A percentile compares a stretch with the other conserved stretches of the same genome.
Evolutionary conservation across 345 rosid species (phyloP).

Genomic region (Trapa incisa): DNA sequence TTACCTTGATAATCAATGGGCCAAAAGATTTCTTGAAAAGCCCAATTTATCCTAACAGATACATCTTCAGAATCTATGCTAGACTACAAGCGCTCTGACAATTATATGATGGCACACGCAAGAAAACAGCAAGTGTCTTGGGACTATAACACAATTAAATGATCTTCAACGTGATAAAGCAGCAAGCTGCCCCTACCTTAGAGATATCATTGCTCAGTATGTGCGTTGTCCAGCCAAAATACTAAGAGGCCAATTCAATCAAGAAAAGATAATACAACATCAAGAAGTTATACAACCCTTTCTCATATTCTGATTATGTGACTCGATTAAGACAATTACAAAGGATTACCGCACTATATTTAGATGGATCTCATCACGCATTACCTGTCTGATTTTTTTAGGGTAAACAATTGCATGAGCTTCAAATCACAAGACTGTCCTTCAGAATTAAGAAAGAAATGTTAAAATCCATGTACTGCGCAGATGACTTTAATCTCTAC

Average conservation of each 20-base stretch:
- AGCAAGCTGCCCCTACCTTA: not conserved
- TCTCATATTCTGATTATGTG: not conserved
- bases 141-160: too few relatives aligned
- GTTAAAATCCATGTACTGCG: not conserved
- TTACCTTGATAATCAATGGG: not conserved
- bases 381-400: not conserved
- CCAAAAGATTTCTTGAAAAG: not conserved
- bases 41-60: not conserved
- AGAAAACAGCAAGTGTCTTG: not conserved
- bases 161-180: not conserved
- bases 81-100: not conserved
- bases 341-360: not conserved
- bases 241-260: not conserved
- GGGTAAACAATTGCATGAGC: not conserved
- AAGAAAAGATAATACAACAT: not conserved
- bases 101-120: too few relatives aligned
- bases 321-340: not conserved
- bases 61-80: not conserved
- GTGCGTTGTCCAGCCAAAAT: not conserved
- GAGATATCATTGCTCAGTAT: not conserved
- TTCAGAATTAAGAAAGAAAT: not conserved
- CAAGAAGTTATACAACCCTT: not conserved
- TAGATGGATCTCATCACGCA: not conserved
- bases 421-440: conserved; percentile 14
- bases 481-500: not conserved